Conservation (phyloP, 1,284 basidiomycete species). For the Ustilago loliicola region DNA sequence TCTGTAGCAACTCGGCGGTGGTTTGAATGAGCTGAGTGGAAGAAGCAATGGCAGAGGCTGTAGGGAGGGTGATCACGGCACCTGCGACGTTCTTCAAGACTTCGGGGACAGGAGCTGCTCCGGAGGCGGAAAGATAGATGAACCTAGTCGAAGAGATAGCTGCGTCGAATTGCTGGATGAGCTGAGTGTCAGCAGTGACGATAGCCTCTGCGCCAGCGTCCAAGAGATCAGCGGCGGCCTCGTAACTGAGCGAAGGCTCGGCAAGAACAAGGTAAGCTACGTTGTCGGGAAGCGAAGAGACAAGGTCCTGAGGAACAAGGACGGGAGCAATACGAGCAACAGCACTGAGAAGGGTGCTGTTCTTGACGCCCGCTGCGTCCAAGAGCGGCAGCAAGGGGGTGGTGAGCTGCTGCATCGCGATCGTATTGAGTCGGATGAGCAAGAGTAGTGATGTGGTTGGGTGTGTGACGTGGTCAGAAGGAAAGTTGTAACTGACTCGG, state of each 20-base stretch:
- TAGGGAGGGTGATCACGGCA: constrained; percentile 52
- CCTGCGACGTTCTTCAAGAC: constrained; percentile 54
- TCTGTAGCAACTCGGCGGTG: constrained; percentile 49
- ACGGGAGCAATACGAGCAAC: constrained; percentile 51
- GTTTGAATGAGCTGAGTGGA: constrained; percentile 46
- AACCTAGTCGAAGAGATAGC: constrained; percentile 50
- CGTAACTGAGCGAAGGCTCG: constrained; percentile 43
- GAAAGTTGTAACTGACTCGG: background rate
- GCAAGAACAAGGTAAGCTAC: constrained; percentile 53
- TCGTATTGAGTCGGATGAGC: background rate
- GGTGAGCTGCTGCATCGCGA: constrained; percentile 60
- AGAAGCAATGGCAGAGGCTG: constrained; percentile 39
- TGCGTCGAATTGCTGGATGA: constrained; percentile 51
- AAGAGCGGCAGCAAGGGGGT: constrained; percentile 57
- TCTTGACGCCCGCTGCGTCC: constrained; percentile 43
- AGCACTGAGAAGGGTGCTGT: constrained; percentile 32
- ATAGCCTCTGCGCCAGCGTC: constrained; percentile 63
- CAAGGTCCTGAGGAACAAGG: constrained; percentile 47
- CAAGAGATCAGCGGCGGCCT: constrained; percentile 57
- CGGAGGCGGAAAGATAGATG: constrained; percentile 53
- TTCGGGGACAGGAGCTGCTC: constrained; percentile 43
- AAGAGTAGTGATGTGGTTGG: background rate
- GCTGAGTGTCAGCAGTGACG: constrained; percentile 47
- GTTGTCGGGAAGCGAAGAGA: constrained; percentile 26
- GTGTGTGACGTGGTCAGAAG: background rate